These are phyloP conservation scores for Pseudogymnoascus sp. DNA, from an alignment of 2,329 filamentous ascomycete species.

Conservation along the genomic window DNA sequence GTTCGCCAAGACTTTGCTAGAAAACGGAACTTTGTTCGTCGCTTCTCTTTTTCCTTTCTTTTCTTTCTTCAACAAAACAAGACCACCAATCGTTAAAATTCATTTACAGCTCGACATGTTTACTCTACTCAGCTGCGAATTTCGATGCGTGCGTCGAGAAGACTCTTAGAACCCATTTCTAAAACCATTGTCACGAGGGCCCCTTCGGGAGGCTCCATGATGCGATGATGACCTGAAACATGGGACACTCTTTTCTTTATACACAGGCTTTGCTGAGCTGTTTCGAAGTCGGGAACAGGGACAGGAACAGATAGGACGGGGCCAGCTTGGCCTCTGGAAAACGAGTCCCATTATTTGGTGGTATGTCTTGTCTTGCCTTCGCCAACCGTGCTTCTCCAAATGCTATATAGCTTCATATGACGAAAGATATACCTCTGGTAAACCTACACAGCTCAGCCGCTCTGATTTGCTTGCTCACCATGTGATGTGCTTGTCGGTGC, in stretches of 20 bases:
- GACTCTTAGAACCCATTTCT: conserved; percentile 49
- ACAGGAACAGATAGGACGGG: background rate
- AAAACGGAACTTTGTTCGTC: conserved; percentile 2
- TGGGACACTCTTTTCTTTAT: conserved; percentile 38
- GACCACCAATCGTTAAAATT: conserved; percentile 64
- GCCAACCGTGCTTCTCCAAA: conserved; percentile 18
- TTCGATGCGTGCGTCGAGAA: conserved; percentile 65
- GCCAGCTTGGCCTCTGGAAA: background rate
- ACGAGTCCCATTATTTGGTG: conserved; percentile 10
- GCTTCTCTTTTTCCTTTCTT: conserved; percentile 25
- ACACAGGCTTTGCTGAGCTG: conserved; percentile 10
- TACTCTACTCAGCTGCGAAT: conserved; percentile 56
- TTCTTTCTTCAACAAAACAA: conserved; percentile 35
- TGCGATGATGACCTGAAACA: conserved; percentile 58
- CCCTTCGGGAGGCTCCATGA: conserved; percentile 51
- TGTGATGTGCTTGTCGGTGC: conserved; percentile 18
- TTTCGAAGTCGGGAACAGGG: background rate
- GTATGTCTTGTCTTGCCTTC: background rate
- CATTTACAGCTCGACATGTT: conserved; percentile 51
- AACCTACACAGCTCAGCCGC: conserved; percentile 42
- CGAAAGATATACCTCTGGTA: conserved; percentile 36
- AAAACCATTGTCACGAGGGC: conserved; percentile 79
- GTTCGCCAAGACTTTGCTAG: conserved; percentile 5
- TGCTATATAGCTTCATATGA: conserved; percentile 8
- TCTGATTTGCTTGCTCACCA: conserved; percentile 22